Evolutionary conservation across 176 grass and related monocot species (phyloP).

Genomic region (Neostapfia colusana): DNA sequence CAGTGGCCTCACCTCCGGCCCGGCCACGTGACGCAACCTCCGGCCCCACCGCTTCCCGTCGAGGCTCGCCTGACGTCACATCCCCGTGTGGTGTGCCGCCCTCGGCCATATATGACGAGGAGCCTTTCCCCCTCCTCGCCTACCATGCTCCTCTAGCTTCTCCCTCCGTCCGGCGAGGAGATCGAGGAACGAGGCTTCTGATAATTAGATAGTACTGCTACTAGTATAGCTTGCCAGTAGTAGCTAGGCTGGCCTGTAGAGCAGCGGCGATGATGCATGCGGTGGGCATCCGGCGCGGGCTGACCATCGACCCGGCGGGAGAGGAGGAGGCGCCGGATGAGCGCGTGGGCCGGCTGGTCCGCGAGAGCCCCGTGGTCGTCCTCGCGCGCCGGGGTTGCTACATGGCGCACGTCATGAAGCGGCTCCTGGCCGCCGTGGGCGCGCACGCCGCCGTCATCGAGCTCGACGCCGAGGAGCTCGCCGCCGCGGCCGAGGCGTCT

Average conservation of each 20-base stretch:
- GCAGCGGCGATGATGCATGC: background rate
- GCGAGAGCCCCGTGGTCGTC: constrained; percentile 82
- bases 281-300: constrained; percentile 39
- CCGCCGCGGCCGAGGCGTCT: constrained; percentile 28
- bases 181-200: too few species aligned
- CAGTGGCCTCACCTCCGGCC: background rate
- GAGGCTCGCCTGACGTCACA: constrained; percentile 55
- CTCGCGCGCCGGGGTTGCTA: constrained; percentile 70
- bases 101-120: constrained; percentile 46
- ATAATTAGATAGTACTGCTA: too few species aligned
- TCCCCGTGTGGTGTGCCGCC: constrained; percentile 56
- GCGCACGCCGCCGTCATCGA: constrained; percentile 88
- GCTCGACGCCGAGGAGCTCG: constrained; percentile 61
- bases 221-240: too few species aligned
- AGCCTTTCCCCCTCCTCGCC: background rate
- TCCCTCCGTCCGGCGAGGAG: too few species aligned
- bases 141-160: background rate
- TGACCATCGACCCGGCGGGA: constrained; percentile 58
- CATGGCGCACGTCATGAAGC: constrained; percentile 95
- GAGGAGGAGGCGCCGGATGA: constrained; percentile 55
- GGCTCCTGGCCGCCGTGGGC: constrained; percentile 69
- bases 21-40: constrained; percentile 54
- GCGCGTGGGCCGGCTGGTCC: constrained; percentile 53
- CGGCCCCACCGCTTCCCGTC: constrained; percentile 41
- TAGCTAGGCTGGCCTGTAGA: too few species aligned